Base-by-base conservation (phyloP, 2,329 filamentous ascomycete genomes). In the Penicillium paneum region DNA sequence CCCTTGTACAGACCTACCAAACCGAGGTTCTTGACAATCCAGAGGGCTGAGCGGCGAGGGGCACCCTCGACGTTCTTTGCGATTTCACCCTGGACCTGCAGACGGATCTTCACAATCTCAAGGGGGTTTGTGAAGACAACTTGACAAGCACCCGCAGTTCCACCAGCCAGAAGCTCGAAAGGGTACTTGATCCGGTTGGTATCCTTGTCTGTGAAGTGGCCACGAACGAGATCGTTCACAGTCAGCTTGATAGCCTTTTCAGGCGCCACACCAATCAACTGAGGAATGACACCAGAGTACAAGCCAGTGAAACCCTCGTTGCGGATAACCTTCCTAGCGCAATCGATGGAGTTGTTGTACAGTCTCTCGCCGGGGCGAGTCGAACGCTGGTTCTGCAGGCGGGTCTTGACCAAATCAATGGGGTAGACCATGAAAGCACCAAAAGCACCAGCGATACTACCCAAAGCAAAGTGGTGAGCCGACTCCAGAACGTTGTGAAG, bases 221-320 rank as follows among this genome's bases (percentile, higher is more conserved):
- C 81, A 68, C 94, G 87, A 21, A 95, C 91, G 51, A 99, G 77
- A 71, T 99, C 94, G 75, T 99, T 99, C 68, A 99, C 92, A 0
- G 94, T 99, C 60, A 99, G 84, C 80, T 99, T 99, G 79, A 99
- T 99, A 64, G 94, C 94, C 81, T 99, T 99, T 74, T 99, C 94
- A 2, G 94, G 94, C n/a, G 94, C 94, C 42, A 99, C 94, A 74
- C 94, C 94, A 59, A 99, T 90, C 42, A 99, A 83, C 79, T 99
- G 94, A 11, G 94, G 94, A 49, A 97, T 74, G 19, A 99, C 91
- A 70, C 94, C 94, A 46, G 93, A 96, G 79, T 99, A 99, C 46
- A 99, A 77, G 21, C 94, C 94, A 36, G 81, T 82, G 73, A 96
- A 82, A 53, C 94, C 94, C 76, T 99, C 94, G 68, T 97, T 97